Percentiles rank a stretch among this genome's conserved stretches.
Evolutionary conservation across 208 protist genomes (phyloP).

Genomic region (Herpetomonas tarakana): DNA sequence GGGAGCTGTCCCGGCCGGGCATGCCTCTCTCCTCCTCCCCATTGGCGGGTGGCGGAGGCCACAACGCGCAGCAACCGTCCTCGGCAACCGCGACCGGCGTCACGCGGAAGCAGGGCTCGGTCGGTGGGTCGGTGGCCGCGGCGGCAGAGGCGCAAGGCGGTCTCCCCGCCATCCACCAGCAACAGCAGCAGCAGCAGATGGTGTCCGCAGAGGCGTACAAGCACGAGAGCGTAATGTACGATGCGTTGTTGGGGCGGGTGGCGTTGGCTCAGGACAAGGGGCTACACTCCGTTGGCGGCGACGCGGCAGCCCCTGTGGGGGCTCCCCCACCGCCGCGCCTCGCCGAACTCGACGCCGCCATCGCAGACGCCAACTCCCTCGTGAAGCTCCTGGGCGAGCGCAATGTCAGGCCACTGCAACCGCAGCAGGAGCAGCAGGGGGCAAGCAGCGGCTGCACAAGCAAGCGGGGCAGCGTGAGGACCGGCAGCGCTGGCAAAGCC

Average conservation of each 20-base stretch:
- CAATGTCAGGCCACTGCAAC: neutral
- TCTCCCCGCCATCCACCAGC: neutral
- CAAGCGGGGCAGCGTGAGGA: neutral
- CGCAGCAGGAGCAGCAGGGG: neutral
- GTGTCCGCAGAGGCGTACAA: conserved; percentile 4
- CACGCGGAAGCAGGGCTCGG: neutral
- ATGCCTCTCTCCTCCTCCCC: conserved; percentile 58
- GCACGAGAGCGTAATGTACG: conserved; percentile 37
- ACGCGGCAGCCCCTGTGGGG: neutral
- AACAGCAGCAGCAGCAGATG: neutral
- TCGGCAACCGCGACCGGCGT: conserved; percentile 1
- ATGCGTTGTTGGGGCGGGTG: conserved; percentile 21
- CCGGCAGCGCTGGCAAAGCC: neutral
- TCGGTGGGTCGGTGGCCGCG: neutral
- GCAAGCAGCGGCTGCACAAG: neutral
- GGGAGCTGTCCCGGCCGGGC: conserved; percentile 43
- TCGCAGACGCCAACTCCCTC: conserved; percentile 5
- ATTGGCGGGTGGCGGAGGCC: too few species aligned
- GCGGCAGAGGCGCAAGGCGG: too few species aligned
- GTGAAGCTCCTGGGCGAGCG: conserved; percentile 1
- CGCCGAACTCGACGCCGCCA: conserved; percentile 2
- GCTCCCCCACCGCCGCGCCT: neutral
- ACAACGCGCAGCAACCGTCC: neutral
- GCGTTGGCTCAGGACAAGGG: conserved; percentile 16
- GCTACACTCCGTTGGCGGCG: neutral